Evolutionary conservation across 345 rosid genomes (phyloP).

Genomic region (Trapa incisa): DNA sequence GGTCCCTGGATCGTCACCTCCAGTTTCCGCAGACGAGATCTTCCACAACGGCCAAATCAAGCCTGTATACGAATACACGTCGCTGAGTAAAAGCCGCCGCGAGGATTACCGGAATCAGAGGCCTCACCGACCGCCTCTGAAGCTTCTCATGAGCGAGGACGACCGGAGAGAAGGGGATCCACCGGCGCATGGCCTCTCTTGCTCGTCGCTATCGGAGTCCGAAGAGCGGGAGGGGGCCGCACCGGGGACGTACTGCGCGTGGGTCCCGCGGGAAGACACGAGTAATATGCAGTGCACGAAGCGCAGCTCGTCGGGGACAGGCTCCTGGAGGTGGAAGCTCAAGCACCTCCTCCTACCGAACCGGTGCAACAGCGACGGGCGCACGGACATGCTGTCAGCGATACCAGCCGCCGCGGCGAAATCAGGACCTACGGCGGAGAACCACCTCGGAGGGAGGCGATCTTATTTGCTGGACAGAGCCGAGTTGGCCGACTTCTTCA

Average conservation of each 20-base stretch:
- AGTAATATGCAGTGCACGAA: conserved; percentile 37
- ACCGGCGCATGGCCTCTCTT: conserved; percentile 18
- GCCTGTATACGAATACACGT: conserved; percentile 39
- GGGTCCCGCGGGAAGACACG: conserved; percentile 37
- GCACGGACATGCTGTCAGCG: conserved; percentile 31
- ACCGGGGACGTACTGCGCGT: conserved; percentile 46
- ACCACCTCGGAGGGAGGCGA: conserved; percentile 27
- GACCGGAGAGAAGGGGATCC: conserved; percentile 23
- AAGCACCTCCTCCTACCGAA: conserved; percentile 24
- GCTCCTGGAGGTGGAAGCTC: conserved; percentile 43
- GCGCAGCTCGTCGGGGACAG: conserved; percentile 65
- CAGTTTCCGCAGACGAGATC: conserved; percentile 27
- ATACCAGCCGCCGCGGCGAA: conserved; percentile 19
- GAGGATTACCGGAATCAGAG: conserved; percentile 1
- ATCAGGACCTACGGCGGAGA: conserved; percentile 8
- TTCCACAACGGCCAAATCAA: conserved; percentile 35
- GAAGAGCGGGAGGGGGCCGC: conserved; percentile 43
- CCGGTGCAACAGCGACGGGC: conserved; percentile 55
- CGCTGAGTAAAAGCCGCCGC: conserved; percentile 6
- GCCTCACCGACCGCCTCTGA: conserved; percentile 23
- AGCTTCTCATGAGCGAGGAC: conserved; percentile 32
- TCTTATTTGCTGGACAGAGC: conserved; percentile 36
- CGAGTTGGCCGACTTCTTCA: conserved; percentile 41
- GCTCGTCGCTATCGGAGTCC: conserved; percentile 14
- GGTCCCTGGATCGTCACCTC: conserved; percentile 10